phyloP scores from a whole-genome alignment of 768 basidiomycete genomes.

The Wakefieldia striispora region DNA sequence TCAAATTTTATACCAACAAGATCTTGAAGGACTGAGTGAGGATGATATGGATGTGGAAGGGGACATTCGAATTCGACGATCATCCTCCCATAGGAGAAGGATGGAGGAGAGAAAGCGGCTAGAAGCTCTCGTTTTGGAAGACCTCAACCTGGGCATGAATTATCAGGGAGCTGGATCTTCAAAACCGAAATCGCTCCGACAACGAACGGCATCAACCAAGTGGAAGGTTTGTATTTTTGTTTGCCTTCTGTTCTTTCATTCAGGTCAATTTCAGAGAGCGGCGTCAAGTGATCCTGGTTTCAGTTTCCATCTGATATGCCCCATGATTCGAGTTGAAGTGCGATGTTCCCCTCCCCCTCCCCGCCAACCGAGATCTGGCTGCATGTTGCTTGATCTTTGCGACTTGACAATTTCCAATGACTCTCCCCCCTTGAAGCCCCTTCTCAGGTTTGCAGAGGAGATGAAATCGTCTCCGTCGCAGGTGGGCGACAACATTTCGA shows the following conservation, averaged over 20 bases:
- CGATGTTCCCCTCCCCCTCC: constrained; percentile 60
- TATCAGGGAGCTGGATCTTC: constrained; percentile 30
- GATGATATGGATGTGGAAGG: constrained; percentile 13
- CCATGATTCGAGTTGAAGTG: constrained; percentile 64
- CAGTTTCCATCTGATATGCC: constrained; percentile 40
- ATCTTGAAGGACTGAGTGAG: constrained; percentile 4
- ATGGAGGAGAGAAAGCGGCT: constrained; percentile 41
- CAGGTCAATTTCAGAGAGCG: constrained; percentile 9
- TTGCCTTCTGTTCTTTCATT: constrained; percentile 2
- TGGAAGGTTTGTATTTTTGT: constrained; percentile 16
- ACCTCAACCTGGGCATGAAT: constrained; percentile 53
- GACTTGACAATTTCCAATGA: constrained; percentile 42
- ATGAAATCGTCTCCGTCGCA: not conserved
- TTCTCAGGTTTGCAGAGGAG: constrained; percentile 32
- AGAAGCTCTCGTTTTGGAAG: constrained; percentile 55
- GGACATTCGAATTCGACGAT: constrained; percentile 26
- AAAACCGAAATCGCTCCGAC: constrained; percentile 6
- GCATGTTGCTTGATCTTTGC: constrained; percentile 62
- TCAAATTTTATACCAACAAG: not conserved
- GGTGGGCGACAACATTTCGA: constrained; percentile 4
- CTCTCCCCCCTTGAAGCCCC: constrained; percentile 13
- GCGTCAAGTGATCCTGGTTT: constrained; percentile 4
- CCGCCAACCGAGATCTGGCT: constrained; percentile 58
- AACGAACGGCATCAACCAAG: constrained; percentile 1
- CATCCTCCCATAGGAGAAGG: constrained; percentile 15